Evolutionary conservation across 2,329 filamentous ascomycete genomes (phyloP).

Genomic region (Arachnomyces sp.): DNA sequence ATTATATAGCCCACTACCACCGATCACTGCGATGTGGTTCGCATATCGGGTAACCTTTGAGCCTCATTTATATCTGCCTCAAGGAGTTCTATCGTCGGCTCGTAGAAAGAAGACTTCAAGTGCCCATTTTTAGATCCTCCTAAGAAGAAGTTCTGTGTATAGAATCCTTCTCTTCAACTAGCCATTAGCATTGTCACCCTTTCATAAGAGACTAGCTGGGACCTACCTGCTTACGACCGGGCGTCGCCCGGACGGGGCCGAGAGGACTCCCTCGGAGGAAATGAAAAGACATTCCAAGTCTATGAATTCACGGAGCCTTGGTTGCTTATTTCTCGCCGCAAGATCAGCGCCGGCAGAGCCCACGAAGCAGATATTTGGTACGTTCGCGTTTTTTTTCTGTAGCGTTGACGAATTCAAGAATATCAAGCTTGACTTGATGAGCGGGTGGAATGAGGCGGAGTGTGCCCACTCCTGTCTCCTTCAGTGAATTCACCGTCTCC

Average conservation of each 20-base stretch:
- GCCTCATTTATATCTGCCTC: too few species aligned
- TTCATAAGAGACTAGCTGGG: background rate
- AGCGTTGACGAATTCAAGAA: slow-evolving; percentile 41
- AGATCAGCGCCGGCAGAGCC: slow-evolving; percentile 46
- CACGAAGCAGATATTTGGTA: slow-evolving; percentile 42
- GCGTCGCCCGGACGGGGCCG: slow-evolving; percentile 33
- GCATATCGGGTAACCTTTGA: too few species aligned
- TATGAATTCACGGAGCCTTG: slow-evolving; percentile 44
- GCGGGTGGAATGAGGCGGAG: slow-evolving; percentile 45
- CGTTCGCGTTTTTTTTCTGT: slow-evolving; percentile 38
- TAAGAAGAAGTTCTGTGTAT: slow-evolving; percentile 48
- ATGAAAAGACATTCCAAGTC: slow-evolving; percentile 42
- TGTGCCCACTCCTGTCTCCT: slow-evolving; percentile 40
- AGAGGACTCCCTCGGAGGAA: slow-evolving; percentile 37
- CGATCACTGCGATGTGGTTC: too few species aligned
- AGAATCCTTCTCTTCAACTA: slow-evolving; percentile 39
- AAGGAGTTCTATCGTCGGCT: too few species aligned
- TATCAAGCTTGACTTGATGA: slow-evolving; percentile 40
- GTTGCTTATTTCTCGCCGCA: slow-evolving; percentile 43
- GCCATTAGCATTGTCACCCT: background rate
- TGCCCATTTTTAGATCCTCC: too few species aligned
- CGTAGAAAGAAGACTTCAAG: too few species aligned
- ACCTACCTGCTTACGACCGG: slow-evolving; percentile 41
- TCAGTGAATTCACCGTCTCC: slow-evolving; percentile 33
- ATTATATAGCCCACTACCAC: too few species aligned